Conservation (phyloP, 345 rosid genomes). For the Isatis tinctoria region DNA sequence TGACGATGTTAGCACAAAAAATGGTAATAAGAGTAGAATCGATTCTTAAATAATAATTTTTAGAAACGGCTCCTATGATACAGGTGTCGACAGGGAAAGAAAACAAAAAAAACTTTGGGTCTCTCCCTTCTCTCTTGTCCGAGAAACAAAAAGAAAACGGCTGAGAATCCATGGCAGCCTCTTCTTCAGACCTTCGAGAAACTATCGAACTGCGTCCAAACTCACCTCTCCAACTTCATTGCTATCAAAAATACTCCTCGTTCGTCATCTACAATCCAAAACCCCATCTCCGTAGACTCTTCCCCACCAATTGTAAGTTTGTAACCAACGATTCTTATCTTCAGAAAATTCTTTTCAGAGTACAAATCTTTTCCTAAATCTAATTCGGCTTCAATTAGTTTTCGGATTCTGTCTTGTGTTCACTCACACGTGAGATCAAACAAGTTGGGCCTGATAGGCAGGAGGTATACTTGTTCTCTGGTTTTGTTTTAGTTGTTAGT, state of each 20-base stretch:
- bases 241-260: constrained; percentile 3
- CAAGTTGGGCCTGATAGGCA: too few species aligned
- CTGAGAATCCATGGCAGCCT: constrained; percentile 52
- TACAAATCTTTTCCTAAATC: neutral
- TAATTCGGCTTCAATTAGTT: neutral
- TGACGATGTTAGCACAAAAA: too few species aligned
- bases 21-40: too few species aligned
- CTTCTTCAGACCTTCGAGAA: constrained; percentile 44
- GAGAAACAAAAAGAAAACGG: constrained; percentile 28
- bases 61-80: too few species aligned
- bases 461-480: too few species aligned
- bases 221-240: constrained; percentile 49
- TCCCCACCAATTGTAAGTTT: constrained; percentile 32
- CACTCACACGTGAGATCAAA: too few species aligned
- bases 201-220: constrained; percentile 47
- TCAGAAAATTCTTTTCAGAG: constrained; percentile 42
- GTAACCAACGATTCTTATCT: constrained; percentile 9
- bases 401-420: too few species aligned
- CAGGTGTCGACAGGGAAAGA: too few species aligned
- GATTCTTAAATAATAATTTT: too few species aligned
- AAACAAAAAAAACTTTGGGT: too few species aligned
- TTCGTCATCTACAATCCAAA: constrained; percentile 16
- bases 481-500: too few species aligned
- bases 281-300: constrained; percentile 38
- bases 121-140: too few species aligned